Evolutionary conservation across 176 grass and related monocot species (phyloP).

Genomic region (maize (Zea mays)): DNA sequence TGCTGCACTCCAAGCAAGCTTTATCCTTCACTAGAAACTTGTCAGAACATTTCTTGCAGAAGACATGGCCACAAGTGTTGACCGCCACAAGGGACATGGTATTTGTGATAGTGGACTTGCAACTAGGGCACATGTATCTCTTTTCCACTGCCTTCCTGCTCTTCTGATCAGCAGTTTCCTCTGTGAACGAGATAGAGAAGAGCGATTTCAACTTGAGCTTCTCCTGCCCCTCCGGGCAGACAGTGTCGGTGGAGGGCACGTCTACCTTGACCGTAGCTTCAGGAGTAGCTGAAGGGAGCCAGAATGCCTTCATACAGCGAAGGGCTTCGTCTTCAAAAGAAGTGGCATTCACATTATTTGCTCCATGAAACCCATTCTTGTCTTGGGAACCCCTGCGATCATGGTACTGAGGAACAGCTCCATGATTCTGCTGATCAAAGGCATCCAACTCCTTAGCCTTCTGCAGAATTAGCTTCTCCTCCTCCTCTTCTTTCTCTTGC

Average conservation of each 20-base stretch:
- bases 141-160: conserved; percentile 60
- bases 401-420: conserved; percentile 81
- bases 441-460: conserved; percentile 76
- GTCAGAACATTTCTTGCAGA: conserved; percentile 93
- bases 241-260: conserved; percentile 65
- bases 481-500: conserved; percentile 84
- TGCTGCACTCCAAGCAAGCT: conserved; percentile 74
- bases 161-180: conserved; percentile 55
- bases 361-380: conserved; percentile 90
- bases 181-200: conserved; percentile 75
- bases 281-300: conserved; percentile 96
- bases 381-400: conserved; percentile 47
- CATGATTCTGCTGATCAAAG: conserved; percentile 93
- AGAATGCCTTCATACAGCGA: conserved; percentile 97
- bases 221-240: conserved; percentile 88
- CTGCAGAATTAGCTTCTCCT: conserved; percentile 72
- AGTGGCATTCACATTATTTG: conserved; percentile 92
- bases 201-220: conserved; percentile 86
- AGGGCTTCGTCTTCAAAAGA: conserved; percentile 98
- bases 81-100: conserved; percentile 66
- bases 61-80: conserved; percentile 91
- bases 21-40: conserved; percentile 84
- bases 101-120: conserved; percentile 91
- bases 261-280: conserved; percentile 61
- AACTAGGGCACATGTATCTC: conserved; percentile 94